A percentile compares a stretch with the other conserved stretches of the same genome.
Conservation (phyloP, 1,284 basidiomycete species). For the Irpex rosettiformis region DNA sequence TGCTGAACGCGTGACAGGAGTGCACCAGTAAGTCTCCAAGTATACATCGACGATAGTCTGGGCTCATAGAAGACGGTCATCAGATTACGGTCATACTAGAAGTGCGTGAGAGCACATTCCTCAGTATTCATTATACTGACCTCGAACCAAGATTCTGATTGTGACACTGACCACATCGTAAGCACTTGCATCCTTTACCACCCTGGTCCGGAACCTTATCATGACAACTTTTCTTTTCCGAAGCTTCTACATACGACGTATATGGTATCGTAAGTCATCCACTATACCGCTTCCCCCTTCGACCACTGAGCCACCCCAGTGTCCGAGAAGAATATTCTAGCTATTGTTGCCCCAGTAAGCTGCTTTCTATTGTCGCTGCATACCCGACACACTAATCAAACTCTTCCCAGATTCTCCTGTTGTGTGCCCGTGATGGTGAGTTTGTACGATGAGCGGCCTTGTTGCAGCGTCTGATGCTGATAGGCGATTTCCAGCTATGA, state of each 20-base stretch:
- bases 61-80: not conserved
- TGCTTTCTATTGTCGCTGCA: too few species aligned
- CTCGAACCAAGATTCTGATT: not conserved
- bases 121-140: not conserved
- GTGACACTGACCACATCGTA: slow-evolving; percentile 4
- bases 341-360: not conserved
- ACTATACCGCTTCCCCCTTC: not conserved
- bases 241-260: not conserved
- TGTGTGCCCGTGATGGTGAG: slow-evolving; percentile 1
- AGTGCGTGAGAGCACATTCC: not conserved
- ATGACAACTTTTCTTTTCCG: not conserved
- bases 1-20: not conserved
- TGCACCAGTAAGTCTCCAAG: not conserved
- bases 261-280: not conserved
- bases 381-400: too few species aligned
- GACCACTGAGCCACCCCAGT: not conserved
- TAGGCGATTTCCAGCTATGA: not conserved
- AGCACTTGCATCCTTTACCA: not conserved
- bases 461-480: not conserved
- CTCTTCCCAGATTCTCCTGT: not conserved
- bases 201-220: not conserved
- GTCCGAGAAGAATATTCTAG: not conserved
- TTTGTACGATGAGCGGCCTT: not conserved
- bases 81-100: not conserved
- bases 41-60: not conserved